These are phyloP conservation scores for Kodamaea derodonti DNA, from an alignment of 1,139 yeast species.

Conservation along the genomic window DNA sequence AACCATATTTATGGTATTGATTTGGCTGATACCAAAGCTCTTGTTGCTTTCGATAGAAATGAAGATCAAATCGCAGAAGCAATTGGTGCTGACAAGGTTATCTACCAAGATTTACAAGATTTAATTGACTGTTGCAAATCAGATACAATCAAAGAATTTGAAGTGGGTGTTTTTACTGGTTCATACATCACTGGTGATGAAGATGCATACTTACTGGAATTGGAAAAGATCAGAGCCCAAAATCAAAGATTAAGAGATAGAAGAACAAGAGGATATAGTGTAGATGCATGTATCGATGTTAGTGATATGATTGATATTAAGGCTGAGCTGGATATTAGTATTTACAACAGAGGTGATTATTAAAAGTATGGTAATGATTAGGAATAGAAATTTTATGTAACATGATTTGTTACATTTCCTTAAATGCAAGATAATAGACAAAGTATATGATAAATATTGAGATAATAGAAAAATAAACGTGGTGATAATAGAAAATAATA, in stretches of 20 bases:
- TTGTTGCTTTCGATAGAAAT: conserved; percentile 79
- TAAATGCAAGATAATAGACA: too few species aligned
- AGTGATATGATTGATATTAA: conserved; percentile 61
- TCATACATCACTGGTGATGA: conserved; percentile 89
- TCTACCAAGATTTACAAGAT: conserved; percentile 83
- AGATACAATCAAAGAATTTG: conserved; percentile 61
- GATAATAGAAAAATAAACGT: too few species aligned
- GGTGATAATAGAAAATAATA: too few species aligned
- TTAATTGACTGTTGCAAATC: conserved; percentile 71
- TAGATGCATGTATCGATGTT: conserved; percentile 46
- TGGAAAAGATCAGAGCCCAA: conserved; percentile 78
- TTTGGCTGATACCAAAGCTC: conserved; percentile 89
- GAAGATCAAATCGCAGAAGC: conserved; percentile 71
- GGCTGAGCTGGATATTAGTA: conserved; percentile 88
- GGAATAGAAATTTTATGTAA: conserved; percentile 1
- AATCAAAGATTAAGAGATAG: conserved; percentile 60
- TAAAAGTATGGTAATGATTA: conserved; percentile 9
- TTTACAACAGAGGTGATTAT: conserved; percentile 85
- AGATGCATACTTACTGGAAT: conserved; percentile 72
- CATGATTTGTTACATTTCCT: too few species aligned
- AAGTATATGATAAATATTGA: too few species aligned
- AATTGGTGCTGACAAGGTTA: conserved; percentile 90
- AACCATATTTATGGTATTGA: conserved; percentile 98
- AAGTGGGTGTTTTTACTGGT: conserved; percentile 98
- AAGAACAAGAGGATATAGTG: conserved; percentile 35